A percentile compares a stretch with the other conserved stretches of the same genome.
Evolutionary conservation across 1,284 basidiomycete species (phyloP).

Genomic region (Boletus sp.): DNA sequence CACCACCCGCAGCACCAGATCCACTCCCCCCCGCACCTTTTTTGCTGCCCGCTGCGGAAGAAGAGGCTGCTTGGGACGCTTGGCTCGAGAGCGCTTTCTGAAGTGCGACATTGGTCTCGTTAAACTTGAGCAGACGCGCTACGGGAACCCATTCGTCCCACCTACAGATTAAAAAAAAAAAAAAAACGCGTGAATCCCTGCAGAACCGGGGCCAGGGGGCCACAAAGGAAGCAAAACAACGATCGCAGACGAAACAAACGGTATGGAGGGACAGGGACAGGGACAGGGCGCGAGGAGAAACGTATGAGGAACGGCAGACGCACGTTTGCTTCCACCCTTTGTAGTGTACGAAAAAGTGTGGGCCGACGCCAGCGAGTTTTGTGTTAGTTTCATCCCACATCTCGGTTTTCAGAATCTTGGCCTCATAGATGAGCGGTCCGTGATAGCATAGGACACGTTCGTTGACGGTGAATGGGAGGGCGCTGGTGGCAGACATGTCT

Average conservation of each 20-base stretch:
- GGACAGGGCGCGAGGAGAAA: not conserved
- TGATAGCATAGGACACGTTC: conserved; percentile 28
- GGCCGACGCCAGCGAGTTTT: conserved; percentile 63
- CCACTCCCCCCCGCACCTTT: conserved; percentile 23
- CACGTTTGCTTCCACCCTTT: conserved; percentile 99
- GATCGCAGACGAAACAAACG: too few species aligned
- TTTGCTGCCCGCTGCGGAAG: conserved; percentile 31
- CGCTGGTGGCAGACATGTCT: conserved; percentile 15
- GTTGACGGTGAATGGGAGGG: conserved; percentile 21
- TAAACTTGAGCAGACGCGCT: conserved; percentile 79
- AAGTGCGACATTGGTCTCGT: conserved; percentile 78
- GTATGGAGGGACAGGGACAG: not conserved
- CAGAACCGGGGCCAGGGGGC: not conserved
- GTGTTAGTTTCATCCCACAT: conserved; percentile 71
- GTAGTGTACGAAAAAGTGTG: conserved; percentile 96
- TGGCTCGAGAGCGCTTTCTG: conserved; percentile 61
- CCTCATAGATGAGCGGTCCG: conserved; percentile 38
- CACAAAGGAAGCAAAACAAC: too few species aligned
- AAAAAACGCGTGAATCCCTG: not conserved
- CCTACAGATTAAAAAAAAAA: conserved; percentile 39
- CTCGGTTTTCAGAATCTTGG: conserved; percentile 85
- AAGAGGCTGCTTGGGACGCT: conserved; percentile 36
- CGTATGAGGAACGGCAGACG: conserved; percentile 33
- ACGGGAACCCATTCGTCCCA: conserved; percentile 99
- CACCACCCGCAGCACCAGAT: conserved; percentile 18